Percentiles rank a stretch among this genome's conserved stretches.
These are phyloP conservation scores for Wickerhamomyces chaumierensis DNA, from an alignment of 805 yeast genomes.

Conservation along the genomic window DNA sequence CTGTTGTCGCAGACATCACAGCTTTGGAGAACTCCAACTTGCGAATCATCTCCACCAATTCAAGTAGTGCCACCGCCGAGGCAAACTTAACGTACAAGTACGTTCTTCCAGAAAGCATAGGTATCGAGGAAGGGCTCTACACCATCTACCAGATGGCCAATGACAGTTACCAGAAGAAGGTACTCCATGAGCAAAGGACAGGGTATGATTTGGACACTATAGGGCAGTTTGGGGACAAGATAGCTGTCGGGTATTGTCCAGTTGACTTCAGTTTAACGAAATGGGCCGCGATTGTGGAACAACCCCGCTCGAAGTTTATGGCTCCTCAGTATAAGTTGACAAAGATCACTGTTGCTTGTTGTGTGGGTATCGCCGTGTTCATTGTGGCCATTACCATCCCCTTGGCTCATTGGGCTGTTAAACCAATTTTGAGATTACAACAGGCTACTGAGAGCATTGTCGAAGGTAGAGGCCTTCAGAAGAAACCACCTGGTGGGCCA, in stretches of 20 bases:
- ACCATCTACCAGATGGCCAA: conserved; percentile 18
- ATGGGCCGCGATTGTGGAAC: conserved; percentile 75
- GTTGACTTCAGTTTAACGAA: conserved; percentile 30
- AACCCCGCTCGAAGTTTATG: conserved; percentile 43
- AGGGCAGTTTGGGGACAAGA: conserved; percentile 24
- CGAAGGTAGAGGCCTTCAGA: conserved; percentile 30
- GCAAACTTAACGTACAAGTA: conserved; percentile 25
- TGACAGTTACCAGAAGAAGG: conserved; percentile 23
- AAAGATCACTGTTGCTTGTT: conserved; percentile 66
- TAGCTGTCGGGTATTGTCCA: conserved; percentile 48
- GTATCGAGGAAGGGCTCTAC: conserved; percentile 1
- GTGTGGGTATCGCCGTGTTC: conserved; percentile 65
- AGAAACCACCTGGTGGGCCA: too few relatives aligned
- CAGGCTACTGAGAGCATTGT: conserved; percentile 62
- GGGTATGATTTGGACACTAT: conserved; percentile 31
- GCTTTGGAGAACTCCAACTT: conserved; percentile 4
- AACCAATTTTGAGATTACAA: conserved; percentile 71
- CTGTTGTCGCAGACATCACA: conserved; percentile 16
- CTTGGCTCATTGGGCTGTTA: conserved; percentile 71
- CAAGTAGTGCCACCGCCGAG: conserved; percentile 11
- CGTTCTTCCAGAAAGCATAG: conserved; percentile 22
- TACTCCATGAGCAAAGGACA: conserved; percentile 23
- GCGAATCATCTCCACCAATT: conserved; percentile 14
- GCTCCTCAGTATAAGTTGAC: conserved; percentile 52
- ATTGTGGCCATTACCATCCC: conserved; percentile 73